Base-by-base conservation (phyloP, 805 yeast species). In the Wickerhamiella brachini region DNA sequence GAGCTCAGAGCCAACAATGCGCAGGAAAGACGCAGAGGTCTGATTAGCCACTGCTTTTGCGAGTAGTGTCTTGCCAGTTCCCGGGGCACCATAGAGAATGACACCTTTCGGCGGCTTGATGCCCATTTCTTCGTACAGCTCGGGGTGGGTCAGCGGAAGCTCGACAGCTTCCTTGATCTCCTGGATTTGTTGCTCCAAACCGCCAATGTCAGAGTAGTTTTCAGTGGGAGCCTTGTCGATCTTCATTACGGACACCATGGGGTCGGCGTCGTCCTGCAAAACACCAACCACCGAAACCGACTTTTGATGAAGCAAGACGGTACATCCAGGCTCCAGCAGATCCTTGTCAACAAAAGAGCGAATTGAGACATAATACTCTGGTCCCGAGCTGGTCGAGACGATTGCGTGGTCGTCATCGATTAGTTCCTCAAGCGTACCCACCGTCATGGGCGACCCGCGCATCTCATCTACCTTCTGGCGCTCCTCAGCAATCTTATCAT, bases 1-100 rank as follows among this genome's bases (percentile, higher is more conserved):
- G 63, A 93, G 78, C 69, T 93, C 98, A 1, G 96, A 85, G 22
- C 98, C 98, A 29, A 90, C 97, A 67, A 93, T 88, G 68, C 98
- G 80, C 64, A 93, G 74, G 61, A 93, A 93, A 2, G 97, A 88
- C 2, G 97, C 97, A 56, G 93, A 81, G 0, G 98, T 93, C 64
- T 93, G 97, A 68, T 93, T 90, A 3, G 98, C 98, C 47, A 93
- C 98, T 0, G 98, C 98, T 68, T 89, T 90, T 13, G 97, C 97
- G 59, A 90, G 74, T 53, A 90, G 72, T 0, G 97, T 90, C 68
- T 90, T 90, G 61, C 97, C 97, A 2, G 97, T 90, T 68, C 97
- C 97, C 37, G 97, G 97, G 0, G 97, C 94, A 63, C 97, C 97
- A 65, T 90, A 90, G 53, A 90, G 74, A 60, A 90, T 89, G 49